Percentiles rank a stretch among this genome's conserved stretches.
Evolutionary conservation across 768 basidiomycete genomes (phyloP).

Genomic region (Naganishia vishniacii): DNA sequence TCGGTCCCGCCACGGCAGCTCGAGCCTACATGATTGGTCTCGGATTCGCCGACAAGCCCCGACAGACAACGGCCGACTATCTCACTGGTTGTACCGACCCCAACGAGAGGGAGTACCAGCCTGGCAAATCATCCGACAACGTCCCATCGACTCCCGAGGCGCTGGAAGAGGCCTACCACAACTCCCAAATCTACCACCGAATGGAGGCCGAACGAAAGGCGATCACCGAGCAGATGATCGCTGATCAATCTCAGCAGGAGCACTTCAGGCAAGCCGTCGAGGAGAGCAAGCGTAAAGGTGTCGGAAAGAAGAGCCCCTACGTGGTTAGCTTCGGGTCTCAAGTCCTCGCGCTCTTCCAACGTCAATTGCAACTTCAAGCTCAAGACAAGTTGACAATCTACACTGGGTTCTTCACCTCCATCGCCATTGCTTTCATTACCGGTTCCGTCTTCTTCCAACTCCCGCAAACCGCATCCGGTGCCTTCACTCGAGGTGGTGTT

Average conservation of each 20-base stretch:
- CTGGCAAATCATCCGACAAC: slow-evolving; percentile 57
- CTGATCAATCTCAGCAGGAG: slow-evolving; percentile 55
- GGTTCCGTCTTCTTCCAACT: slow-evolving; percentile 71
- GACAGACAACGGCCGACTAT: slow-evolving; percentile 81
- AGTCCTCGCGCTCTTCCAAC: slow-evolving; percentile 61
- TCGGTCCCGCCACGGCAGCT: slow-evolving; percentile 62
- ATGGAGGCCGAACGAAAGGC: slow-evolving; percentile 55
- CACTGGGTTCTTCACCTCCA: slow-evolving; percentile 57
- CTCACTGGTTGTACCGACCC: slow-evolving; percentile 56
- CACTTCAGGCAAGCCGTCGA: slow-evolving; percentile 74
- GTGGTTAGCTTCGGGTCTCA: slow-evolving; percentile 73
- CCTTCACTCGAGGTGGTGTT: slow-evolving; percentile 79
- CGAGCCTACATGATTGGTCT: slow-evolving; percentile 68
- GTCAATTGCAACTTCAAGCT: slow-evolving; percentile 63
- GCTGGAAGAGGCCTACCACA: slow-evolving; percentile 61
- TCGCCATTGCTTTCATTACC: slow-evolving; percentile 55
- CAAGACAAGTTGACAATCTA: slow-evolving; percentile 74
- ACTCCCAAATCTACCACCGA: slow-evolving; percentile 53
- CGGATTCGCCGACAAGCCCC: slow-evolving; percentile 64
- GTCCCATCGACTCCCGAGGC: slow-evolving; percentile 65
- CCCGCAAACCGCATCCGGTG: slow-evolving; percentile 67
- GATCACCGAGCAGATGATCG: slow-evolving; percentile 59
- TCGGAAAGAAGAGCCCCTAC: slow-evolving; percentile 67
- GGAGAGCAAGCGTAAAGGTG: slow-evolving; percentile 72
- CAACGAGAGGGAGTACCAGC: slow-evolving; percentile 59